These are phyloP conservation scores for Choanephora cucurbitarum DNA, from an alignment of 371 early-diverging fungal genomes.

Conservation along the genomic window DNA sequence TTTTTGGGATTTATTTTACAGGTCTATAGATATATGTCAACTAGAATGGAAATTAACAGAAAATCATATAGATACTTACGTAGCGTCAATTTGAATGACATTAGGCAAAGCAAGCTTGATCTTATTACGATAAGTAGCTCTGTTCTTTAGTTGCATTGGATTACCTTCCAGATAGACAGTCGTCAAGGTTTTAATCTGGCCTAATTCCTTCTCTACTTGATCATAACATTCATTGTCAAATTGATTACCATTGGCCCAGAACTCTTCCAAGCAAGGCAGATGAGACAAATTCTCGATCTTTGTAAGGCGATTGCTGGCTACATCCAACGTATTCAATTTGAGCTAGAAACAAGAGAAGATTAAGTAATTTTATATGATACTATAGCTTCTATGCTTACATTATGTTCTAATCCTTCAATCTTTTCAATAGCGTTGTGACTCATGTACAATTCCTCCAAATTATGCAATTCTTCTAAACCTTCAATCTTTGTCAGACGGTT, in stretches of 20 bases:
- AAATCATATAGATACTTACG: constrained; percentile 42
- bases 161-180: constrained; percentile 97
- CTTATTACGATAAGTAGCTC: constrained; percentile 86
- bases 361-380: too few relatives aligned
- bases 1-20: constrained; percentile 18
- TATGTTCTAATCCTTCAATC: constrained; percentile 81
- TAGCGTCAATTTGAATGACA: constrained; percentile 92
- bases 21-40: constrained; percentile 16
- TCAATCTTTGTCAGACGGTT: constrained; percentile 79
- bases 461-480: constrained; percentile 69
- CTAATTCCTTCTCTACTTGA: constrained; percentile 77
- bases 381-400: constrained; percentile 39
- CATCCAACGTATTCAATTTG: constrained; percentile 77
- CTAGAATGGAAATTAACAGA: background rate
- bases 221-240: constrained; percentile 69
- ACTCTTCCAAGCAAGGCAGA: constrained; percentile 75
- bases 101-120: constrained; percentile 85
- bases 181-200: constrained; percentile 56
- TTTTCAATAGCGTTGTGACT: constrained; percentile 78
- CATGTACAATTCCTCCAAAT: constrained; percentile 87
- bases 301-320: constrained; percentile 82
- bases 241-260: constrained; percentile 91
- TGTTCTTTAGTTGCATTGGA: constrained; percentile 80
- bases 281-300: constrained; percentile 77
- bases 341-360: constrained; percentile 29